Conservation (phyloP, 805 yeast genomes). For the Aciculoconidium aculeatum region DNA sequence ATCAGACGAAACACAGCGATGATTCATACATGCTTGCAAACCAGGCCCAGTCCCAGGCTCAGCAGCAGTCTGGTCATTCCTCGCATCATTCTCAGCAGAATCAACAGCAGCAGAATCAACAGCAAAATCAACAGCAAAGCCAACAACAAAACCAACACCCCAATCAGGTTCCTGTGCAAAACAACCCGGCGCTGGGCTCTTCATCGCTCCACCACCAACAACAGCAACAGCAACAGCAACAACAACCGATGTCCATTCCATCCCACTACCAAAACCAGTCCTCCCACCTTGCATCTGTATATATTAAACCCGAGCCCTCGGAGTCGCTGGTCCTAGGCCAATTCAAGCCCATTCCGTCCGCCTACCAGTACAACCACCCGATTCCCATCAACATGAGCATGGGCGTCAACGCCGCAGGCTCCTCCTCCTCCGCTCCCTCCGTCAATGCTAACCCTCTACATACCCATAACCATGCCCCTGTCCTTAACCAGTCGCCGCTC, state of each 20-base stretch:
- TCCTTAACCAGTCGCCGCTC: too few relatives aligned
- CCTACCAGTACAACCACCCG: too few relatives aligned
- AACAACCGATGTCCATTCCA: constrained; percentile 1
- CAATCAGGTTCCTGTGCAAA: too few relatives aligned
- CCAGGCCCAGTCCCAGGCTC: constrained; percentile 1
- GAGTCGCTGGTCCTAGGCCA: too few relatives aligned
- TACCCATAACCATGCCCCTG: too few relatives aligned
- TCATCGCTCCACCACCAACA: too few relatives aligned
- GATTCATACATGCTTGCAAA: constrained; percentile 8
- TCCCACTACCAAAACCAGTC: constrained; percentile 1
- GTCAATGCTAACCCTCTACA: too few relatives aligned
- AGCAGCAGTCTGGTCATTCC: constrained; percentile 9
- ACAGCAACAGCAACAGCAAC: constrained; percentile 3
- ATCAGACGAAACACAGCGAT: constrained; percentile 8
- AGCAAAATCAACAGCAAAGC: constrained; percentile 4
- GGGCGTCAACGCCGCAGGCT: too few relatives aligned
- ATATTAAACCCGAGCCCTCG: constrained; percentile 7
- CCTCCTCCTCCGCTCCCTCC: too few relatives aligned
- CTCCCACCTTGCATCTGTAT: not conserved
- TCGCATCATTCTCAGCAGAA: constrained; percentile 5
- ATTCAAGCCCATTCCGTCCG: too few relatives aligned
- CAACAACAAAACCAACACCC: constrained; percentile 1
- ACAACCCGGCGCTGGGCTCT: too few relatives aligned
- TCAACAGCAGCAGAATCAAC: constrained; percentile 3
- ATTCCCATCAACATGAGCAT: too few relatives aligned